Conservation (phyloP, 2,329 filamentous ascomycete genomes). For the Atkinsonella hypoxylon region DNA sequence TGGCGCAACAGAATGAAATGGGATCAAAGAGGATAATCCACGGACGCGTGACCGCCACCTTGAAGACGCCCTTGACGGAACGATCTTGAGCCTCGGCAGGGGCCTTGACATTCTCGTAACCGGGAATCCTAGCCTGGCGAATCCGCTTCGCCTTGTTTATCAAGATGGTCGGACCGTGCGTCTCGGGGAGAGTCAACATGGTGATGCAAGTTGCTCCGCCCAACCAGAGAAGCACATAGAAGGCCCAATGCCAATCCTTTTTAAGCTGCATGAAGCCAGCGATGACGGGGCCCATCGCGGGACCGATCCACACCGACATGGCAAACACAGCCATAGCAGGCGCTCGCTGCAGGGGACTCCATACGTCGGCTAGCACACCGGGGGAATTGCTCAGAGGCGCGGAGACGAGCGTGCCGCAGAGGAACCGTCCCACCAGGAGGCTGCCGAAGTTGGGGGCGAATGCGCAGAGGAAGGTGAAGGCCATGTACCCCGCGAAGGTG, state of each 20-base stretch:
- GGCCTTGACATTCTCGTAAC: constrained; percentile 39
- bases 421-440: constrained; percentile 41
- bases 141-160: constrained; percentile 41
- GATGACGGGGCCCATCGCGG: constrained; percentile 40
- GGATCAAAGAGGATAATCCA: constrained; percentile 43
- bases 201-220: constrained; percentile 26
- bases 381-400: constrained; percentile 35
- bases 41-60: constrained; percentile 38
- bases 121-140: constrained; percentile 32
- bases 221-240: constrained; percentile 35
- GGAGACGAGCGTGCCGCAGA: constrained; percentile 43
- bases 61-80: constrained; percentile 32
- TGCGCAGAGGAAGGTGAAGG: constrained; percentile 41
- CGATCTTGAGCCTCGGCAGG: constrained; percentile 33
- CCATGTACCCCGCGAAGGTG: constrained; percentile 34
- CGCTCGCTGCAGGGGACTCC: constrained; percentile 37
- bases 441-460: constrained; percentile 41
- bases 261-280: constrained; percentile 45
- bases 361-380: constrained; percentile 41
- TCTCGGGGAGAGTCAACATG: constrained; percentile 49
- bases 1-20: constrained; percentile 37
- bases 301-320: constrained; percentile 41
- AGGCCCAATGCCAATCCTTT: constrained; percentile 41
- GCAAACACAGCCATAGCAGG: constrained; percentile 43
- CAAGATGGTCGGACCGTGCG: constrained; percentile 37